phyloP scores from a whole-genome alignment of 805 yeast species.

The Metschnikowia aberdeeniae region DNA sequence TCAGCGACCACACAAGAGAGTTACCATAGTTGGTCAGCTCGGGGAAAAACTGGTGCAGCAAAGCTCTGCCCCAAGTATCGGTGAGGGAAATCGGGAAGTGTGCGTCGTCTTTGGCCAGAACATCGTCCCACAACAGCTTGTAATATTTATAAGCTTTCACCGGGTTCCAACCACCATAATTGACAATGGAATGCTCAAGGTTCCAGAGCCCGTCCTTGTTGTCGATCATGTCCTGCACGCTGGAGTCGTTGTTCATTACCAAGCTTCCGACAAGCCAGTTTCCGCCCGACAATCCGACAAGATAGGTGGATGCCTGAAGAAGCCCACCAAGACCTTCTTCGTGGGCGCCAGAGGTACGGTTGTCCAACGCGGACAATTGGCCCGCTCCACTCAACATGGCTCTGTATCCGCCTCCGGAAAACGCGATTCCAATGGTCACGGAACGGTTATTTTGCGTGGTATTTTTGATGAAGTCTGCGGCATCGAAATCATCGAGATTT shows the following conservation, averaged over 20 bases:
- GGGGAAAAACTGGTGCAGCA: slow-evolving; percentile 37
- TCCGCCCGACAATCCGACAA: slow-evolving; percentile 30
- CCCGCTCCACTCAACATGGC: slow-evolving; percentile 90
- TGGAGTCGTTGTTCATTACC: slow-evolving; percentile 55
- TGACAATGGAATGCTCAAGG: slow-evolving; percentile 22
- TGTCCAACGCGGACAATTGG: slow-evolving; percentile 71
- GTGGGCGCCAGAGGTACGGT: slow-evolving; percentile 46
- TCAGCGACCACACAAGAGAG: slow-evolving; percentile 28
- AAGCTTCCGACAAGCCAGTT: slow-evolving; percentile 65
- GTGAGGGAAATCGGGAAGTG: slow-evolving; percentile 37
- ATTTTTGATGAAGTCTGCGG: slow-evolving; percentile 35
- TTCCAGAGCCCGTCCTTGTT: slow-evolving; percentile 32
- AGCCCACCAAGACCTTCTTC: slow-evolving; percentile 19
- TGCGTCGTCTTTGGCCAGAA: slow-evolving; percentile 31
- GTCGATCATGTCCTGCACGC: slow-evolving; percentile 39
- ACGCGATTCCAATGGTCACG: slow-evolving; percentile 52
- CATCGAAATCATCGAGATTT: slow-evolving; percentile 45
- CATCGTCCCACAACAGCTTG: slow-evolving; percentile 25
- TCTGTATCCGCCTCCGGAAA: slow-evolving; percentile 87
- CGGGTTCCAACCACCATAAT: slow-evolving; percentile 24
- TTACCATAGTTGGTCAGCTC: slow-evolving; percentile 24
- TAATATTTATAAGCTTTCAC: slow-evolving; percentile 20
- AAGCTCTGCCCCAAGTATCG: slow-evolving; percentile 43
- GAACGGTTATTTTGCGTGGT: slow-evolving; percentile 30
- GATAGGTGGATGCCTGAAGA: slow-evolving; percentile 19